Percentiles rank a stretch among this genome's conserved stretches.
Evolutionary conservation across 2,329 filamentous ascomycete species (phyloP).

Genomic region (Corynespora cassiicola): DNA sequence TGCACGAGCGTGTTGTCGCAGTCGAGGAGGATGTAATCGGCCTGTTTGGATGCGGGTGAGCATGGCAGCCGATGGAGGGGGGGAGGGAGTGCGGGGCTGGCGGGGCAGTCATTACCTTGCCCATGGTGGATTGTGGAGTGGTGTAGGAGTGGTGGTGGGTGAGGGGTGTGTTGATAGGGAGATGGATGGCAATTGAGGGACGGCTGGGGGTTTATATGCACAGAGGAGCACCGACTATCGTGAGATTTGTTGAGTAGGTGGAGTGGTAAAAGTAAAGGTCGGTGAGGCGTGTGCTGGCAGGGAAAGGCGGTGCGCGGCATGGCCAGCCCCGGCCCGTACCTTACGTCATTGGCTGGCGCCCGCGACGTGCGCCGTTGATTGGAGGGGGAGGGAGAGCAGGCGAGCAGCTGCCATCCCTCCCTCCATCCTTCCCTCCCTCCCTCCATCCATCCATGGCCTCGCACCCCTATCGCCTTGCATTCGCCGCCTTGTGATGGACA

Average conservation of each 20-base stretch:
- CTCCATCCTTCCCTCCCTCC: conserved; percentile 12
- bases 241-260: conserved; percentile 26
- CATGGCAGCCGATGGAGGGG: too few species aligned
- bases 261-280: conserved; percentile 28
- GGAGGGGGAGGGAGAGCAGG: too few species aligned
- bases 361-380: conserved; percentile 20
- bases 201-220: conserved; percentile 2
- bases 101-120: conserved; percentile 34
- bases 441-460: conserved; percentile 6
- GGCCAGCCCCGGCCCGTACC: conserved; percentile 15
- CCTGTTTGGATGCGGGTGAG: too few species aligned
- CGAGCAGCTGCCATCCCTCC: too few species aligned
- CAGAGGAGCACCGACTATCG: conserved; percentile 7
- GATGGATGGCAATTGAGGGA: conserved; percentile 25
- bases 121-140: conserved; percentile 32
- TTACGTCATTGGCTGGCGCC: conserved; percentile 24
- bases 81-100: conserved; percentile 24
- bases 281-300: conserved; percentile 33
- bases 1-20: conserved; percentile 91
- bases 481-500: conserved; percentile 7
- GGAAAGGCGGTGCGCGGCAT: conserved; percentile 21
- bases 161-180: conserved; percentile 12
- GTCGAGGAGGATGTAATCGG: conserved; percentile 61
- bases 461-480: conserved; percentile 3
- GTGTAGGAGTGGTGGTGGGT: too few species aligned